Conservation (phyloP, 2,329 filamentous ascomycete genomes). For the Pseudogymnoascus sp. region DNA sequence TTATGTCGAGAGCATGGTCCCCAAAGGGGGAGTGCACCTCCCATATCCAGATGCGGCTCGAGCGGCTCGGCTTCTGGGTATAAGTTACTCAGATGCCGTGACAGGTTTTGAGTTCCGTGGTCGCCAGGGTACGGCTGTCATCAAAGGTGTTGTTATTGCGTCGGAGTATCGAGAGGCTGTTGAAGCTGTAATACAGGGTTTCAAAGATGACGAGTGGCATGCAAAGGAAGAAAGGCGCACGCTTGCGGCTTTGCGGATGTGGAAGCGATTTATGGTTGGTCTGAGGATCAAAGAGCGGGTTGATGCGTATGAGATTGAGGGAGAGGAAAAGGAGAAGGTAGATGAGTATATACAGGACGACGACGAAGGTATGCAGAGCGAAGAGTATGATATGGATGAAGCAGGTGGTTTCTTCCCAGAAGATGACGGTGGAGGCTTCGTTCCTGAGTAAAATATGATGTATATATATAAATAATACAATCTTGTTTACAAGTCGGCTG, state of each 20-base stretch:
- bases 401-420: conserved; percentile 39
- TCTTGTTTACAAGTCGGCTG: not conserved
- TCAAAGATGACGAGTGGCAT: conserved; percentile 60
- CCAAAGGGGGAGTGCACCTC: conserved; percentile 71
- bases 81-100: conserved; percentile 85
- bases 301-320: conserved; percentile 24
- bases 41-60: conserved; percentile 50
- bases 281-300: conserved; percentile 42
- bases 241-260: conserved; percentile 56
- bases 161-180: conserved; percentile 65
- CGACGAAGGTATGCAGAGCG: conserved; percentile 34
- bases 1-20: conserved; percentile 88
- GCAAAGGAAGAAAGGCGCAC: conserved; percentile 57
- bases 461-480: not conserved
- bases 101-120: conserved; percentile 86
- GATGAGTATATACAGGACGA: conserved; percentile 22
- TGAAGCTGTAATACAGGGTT: conserved; percentile 56
- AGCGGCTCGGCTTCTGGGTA: conserved; percentile 66
- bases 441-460: conserved; percentile 9
- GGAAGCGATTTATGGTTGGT: conserved; percentile 71
- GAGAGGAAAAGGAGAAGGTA: conserved; percentile 35
- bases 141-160: conserved; percentile 72
- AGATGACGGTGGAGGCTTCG: conserved; percentile 17
- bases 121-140: conserved; percentile 74
- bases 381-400: conserved; percentile 36